Conservation (phyloP, 441 rosid genomes). For the Breynia disticha region DNA sequence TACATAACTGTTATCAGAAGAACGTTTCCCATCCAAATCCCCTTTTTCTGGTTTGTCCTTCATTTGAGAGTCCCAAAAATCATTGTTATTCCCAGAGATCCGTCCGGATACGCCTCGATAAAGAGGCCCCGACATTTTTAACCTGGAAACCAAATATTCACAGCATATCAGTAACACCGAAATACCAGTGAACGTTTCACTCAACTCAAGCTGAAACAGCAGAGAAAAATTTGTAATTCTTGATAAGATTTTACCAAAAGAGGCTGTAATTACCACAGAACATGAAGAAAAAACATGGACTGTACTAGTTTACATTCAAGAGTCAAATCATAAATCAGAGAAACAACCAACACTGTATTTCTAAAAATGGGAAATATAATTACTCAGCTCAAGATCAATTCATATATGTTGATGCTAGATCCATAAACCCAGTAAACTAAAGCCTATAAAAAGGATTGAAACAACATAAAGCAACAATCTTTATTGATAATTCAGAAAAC, state of each 20-base stretch:
- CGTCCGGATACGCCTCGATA: conserved; percentile 66
- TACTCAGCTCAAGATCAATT: conserved; percentile 10
- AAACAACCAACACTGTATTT: no score
- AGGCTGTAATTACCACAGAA: background rate
- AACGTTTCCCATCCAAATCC: conserved; percentile 44
- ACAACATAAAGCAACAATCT: conserved; percentile 1
- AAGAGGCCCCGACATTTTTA: conserved; percentile 70
- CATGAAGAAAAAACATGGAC: background rate
- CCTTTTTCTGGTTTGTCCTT: conserved; percentile 68
- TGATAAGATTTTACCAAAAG: background rate
- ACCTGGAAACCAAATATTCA: conserved; percentile 24
- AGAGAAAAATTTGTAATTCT: background rate
- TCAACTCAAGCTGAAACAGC: background rate
- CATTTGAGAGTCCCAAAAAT: conserved; percentile 70
- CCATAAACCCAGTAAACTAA: conserved; percentile 10
- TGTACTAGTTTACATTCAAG: background rate
- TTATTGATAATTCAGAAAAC: conserved; percentile 8
- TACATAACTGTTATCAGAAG: conserved; percentile 39
- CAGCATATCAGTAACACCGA: background rate
- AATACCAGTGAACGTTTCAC: background rate
- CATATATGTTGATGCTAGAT: conserved; percentile 21
- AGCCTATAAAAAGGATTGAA: conserved; percentile 8
- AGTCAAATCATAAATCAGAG: background rate
- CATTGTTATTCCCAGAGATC: conserved; percentile 57
- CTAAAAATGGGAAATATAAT: background rate